Base-by-base conservation (phyloP, 306 rosid genomes). In the Senna siamea region DNA sequence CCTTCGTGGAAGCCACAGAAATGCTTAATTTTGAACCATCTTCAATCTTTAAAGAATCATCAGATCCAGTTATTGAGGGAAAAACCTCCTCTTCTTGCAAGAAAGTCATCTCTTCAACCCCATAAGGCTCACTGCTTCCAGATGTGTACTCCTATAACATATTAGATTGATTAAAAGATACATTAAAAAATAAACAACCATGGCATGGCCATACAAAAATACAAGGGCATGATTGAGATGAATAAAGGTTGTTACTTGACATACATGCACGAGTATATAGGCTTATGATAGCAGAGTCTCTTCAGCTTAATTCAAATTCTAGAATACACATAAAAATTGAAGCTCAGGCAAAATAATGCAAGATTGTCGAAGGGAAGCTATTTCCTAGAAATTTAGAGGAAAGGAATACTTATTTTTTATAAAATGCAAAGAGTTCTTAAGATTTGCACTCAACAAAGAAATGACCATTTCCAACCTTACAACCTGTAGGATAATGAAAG, bases 51-150 rank as follows among this genome's bases (percentile, higher is more conserved):
- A 77, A 60, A 48, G 83, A 69, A 84, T 77, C 64, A 50, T 85
- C 88, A 54, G 89, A 69, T 85, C 71, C 76, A 66, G 76, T 66
- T 46, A 75, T 70, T 51, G 68, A 64, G 9, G 87, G 85, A 66
- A 92, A 87, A 64, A 95, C 86, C 81, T 92, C 98, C 78, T 94
- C 99, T 77, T 90, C 99, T 80, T 78, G 60, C 82, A 81, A 70
- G 79, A 95, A 95, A 54, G 90, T 90, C 99, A 95, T 95, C 66
- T 95, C 97, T 54, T 88, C 92, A 66, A 89, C 59, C 69, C 76
- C 86, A 74, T 87, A 92, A 28, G 75, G 77, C 53, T 74, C 85
- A 41, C 78, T 70, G 75, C 69, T 61, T 44, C 79, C 70, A 67
- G 78, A 41, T 20, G 69, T 44, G 72, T 72, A 6, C 72, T 85